Evolutionary conservation across 805 yeast genomes (phyloP).

Genomic region (Hanseniaspora opuntiae): DNA sequence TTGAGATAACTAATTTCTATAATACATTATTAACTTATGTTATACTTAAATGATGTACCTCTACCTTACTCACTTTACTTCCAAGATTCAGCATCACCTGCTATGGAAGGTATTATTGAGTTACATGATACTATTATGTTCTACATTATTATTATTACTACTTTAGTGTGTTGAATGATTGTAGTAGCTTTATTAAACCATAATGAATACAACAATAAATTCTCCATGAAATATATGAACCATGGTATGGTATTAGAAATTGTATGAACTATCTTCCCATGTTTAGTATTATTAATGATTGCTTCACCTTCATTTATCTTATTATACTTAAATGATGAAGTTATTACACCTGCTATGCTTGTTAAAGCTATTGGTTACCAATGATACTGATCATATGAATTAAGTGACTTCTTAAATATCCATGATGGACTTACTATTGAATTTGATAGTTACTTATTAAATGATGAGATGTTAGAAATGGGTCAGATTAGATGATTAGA

Average conservation of each 20-base stretch:
- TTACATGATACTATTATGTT: constrained; percentile 19
- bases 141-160: constrained; percentile 14
- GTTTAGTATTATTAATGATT: constrained; percentile 15
- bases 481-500: constrained; percentile 20
- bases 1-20: not conserved
- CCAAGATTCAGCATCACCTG: constrained; percentile 18
- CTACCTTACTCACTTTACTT: constrained; percentile 19
- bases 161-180: constrained; percentile 14
- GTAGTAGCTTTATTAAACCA: constrained; percentile 13
- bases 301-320: constrained; percentile 16
- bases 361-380: constrained; percentile 17
- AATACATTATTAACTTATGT: not conserved
- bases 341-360: constrained; percentile 16
- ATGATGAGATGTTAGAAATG: constrained; percentile 18
- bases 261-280: constrained; percentile 21
- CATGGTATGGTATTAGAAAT: constrained; percentile 21
- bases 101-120: constrained; percentile 17
- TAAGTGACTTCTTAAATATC: constrained; percentile 16
- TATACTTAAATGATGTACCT: constrained; percentile 17
- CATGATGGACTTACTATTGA: constrained; percentile 15
- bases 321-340: constrained; percentile 16
- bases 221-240: constrained; percentile 17
- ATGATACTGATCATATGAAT: constrained; percentile 17
- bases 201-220: constrained; percentile 13
- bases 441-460: constrained; percentile 18